These are phyloP conservation scores for Calonectria multiphialidica DNA, from an alignment of 2,329 filamentous ascomycete genomes.

Conservation along the genomic window DNA sequence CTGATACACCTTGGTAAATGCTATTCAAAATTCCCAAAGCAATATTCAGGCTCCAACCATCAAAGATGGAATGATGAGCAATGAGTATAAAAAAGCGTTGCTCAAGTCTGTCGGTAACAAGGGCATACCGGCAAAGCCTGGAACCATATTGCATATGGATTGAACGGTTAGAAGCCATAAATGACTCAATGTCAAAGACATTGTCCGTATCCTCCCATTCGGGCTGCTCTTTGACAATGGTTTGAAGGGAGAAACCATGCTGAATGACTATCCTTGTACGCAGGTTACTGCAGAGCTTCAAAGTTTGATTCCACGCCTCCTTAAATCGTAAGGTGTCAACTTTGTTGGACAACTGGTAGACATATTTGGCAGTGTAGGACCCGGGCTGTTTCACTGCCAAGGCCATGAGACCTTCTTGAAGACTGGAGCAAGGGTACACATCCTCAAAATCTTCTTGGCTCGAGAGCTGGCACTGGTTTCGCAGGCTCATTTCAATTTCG, in stretches of 20 bases:
- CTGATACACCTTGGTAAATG: background rate
- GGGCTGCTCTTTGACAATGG: background rate
- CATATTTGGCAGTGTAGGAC: constrained; percentile 15
- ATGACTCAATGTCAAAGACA: background rate
- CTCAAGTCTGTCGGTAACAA: background rate
- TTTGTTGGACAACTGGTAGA: background rate
- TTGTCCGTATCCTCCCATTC: background rate
- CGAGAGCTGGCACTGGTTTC: background rate
- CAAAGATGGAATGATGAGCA: constrained; percentile 2
- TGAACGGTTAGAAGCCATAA: background rate
- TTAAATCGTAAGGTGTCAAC: background rate
- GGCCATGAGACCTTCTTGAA: constrained; percentile 51
- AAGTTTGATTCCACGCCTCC: background rate
- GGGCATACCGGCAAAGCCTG: background rate
- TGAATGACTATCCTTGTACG: background rate
- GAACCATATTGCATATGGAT: background rate
- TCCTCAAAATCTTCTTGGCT: constrained; percentile 40
- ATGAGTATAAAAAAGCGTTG: background rate
- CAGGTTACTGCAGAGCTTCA: background rate
- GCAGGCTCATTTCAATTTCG: background rate
- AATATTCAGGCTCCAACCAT: constrained; percentile 1
- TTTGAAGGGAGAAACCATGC: background rate
- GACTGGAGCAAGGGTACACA: constrained; percentile 49
- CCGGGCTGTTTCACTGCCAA: constrained; percentile 18
- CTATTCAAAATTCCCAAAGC: background rate